Conservation (phyloP, 2,329 filamentous ascomycete species). For the Fusarium sacchari region DNA sequence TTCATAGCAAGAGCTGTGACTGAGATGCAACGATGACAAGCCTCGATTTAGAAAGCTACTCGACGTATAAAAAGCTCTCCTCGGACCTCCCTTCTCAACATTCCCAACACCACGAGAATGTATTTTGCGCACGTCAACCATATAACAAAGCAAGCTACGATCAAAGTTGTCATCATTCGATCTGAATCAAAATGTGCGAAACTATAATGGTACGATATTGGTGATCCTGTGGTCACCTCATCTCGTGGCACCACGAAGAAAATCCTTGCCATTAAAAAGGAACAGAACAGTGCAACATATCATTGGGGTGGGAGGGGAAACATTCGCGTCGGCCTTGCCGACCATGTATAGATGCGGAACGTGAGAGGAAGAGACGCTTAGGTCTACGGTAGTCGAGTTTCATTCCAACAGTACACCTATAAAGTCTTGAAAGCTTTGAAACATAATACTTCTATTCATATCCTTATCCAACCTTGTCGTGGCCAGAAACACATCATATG, state of each 20-base stretch:
- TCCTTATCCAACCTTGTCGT: rapidly evolving
- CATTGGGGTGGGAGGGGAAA: neutral
- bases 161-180: neutral
- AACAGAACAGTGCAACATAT: neutral
- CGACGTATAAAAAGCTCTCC: neutral
- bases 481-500: neutral
- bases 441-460: neutral
- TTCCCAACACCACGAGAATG: no score
- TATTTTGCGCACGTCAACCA: rapidly evolving
- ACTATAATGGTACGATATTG: neutral
- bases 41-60: neutral
- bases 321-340: neutral
- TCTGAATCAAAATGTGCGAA: neutral
- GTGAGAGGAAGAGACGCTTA: neutral
- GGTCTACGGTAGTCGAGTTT: neutral
- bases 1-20: neutral
- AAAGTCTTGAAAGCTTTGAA: no score
- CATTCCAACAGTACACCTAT: rapidly evolving
- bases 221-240: neutral
- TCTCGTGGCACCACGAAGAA: neutral
- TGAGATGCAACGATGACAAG: neutral
- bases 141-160: rapidly evolving
- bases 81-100: no score
- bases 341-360: neutral
- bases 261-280: neutral